A percentile compares a stretch with the other conserved stretches of the same genome.
Evolutionary conservation across 441 rosid species (phyloP).

Genomic region (Adansonia gregorii): DNA sequence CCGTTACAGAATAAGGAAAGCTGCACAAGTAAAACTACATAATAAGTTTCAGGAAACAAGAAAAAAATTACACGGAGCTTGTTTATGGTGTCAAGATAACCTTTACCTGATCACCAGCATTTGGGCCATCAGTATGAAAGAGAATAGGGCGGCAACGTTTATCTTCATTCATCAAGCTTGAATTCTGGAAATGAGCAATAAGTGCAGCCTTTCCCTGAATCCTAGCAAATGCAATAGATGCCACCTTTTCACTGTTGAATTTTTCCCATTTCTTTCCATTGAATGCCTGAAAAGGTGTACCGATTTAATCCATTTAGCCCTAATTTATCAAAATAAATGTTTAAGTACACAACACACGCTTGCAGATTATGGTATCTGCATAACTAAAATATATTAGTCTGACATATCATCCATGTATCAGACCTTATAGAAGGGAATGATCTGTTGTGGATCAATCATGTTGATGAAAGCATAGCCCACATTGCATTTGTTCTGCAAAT

Average conservation of each 20-base stretch:
- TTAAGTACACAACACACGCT: background rate
- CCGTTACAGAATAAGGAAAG: slow-evolving; percentile 1
- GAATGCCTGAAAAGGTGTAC: slow-evolving; percentile 60
- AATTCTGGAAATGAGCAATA: slow-evolving; percentile 76
- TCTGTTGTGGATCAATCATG: slow-evolving; percentile 52
- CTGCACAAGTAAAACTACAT: background rate
- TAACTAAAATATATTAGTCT: background rate
- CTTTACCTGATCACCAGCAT: slow-evolving; percentile 78
- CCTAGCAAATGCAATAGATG: slow-evolving; percentile 74
- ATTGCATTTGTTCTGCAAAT: slow-evolving; percentile 52
- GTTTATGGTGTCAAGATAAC: slow-evolving; percentile 11
- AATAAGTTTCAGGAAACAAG: background rate
- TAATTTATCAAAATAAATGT: background rate
- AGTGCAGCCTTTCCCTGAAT: slow-evolving; percentile 80
- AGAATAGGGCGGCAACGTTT: slow-evolving; percentile 80
- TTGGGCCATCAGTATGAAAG: slow-evolving; percentile 76
- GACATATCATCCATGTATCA: slow-evolving; percentile 19
- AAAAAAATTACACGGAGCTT: background rate
- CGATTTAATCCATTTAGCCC: background rate
- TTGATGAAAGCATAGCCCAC: slow-evolving; percentile 61
- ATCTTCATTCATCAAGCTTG: slow-evolving; percentile 87
- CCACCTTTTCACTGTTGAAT: slow-evolving; percentile 84
- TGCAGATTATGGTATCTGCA: background rate
- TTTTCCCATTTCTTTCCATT: slow-evolving; percentile 83
- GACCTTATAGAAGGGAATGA: slow-evolving; percentile 52